Evolutionary conservation across 306 rosid species (phyloP).

Genomic region (Malus asiatica): DNA sequence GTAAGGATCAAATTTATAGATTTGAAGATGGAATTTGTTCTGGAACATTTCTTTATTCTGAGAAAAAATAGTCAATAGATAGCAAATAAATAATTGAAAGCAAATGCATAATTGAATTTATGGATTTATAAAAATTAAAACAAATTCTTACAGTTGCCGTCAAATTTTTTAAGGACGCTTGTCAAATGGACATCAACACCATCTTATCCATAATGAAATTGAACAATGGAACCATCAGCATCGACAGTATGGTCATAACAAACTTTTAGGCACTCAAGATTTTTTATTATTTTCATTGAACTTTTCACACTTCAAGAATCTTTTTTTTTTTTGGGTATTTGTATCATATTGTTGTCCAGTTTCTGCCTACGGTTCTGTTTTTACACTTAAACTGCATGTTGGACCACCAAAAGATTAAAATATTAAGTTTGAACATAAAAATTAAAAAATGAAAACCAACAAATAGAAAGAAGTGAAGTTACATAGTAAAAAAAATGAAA

Average conservation of each 20-base stretch:
- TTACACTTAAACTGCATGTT: background rate
- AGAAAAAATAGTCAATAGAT: slow-evolving; percentile 19
- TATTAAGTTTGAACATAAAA: no score
- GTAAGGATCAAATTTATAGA: slow-evolving; percentile 54
- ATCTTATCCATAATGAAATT: slow-evolving; percentile 88
- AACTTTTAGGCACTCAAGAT: slow-evolving; percentile 77
- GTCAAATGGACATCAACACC: slow-evolving; percentile 94
- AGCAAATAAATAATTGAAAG: slow-evolving; percentile 3
- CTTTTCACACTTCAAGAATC: background rate
- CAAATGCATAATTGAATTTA: background rate
- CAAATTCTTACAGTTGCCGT: slow-evolving; percentile 47
- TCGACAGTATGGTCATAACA: slow-evolving; percentile 88
- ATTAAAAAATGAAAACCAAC: no score
- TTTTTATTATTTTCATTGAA: slow-evolving; percentile 42
- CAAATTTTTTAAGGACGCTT: slow-evolving; percentile 69
- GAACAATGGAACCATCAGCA: slow-evolving; percentile 85
- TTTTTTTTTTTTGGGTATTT: background rate
- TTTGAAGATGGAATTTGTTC: slow-evolving; percentile 46
- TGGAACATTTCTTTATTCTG: slow-evolving; percentile 72
- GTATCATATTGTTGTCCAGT: background rate
- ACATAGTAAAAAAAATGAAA: no score
- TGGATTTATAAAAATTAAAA: background rate
- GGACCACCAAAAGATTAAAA: background rate
- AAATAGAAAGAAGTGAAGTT: no score
- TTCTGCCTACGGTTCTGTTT: background rate